A percentile compares a stretch with the other conserved stretches of the same genome.
Conservation (phyloP, 495 filamentous ascomycete species). For the Hypoxylon intermedium region DNA sequence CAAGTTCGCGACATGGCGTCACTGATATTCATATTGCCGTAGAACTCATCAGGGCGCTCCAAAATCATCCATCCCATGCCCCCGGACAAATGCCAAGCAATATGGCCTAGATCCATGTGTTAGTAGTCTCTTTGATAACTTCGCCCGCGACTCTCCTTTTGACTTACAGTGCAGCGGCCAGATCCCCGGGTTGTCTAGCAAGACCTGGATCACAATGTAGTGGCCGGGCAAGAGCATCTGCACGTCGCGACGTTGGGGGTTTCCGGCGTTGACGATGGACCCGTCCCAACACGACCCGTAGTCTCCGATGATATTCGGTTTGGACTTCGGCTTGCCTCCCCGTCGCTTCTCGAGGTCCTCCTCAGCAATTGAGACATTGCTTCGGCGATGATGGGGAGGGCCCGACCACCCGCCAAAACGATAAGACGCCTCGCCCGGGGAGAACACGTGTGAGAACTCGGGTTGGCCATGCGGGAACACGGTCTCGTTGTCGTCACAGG, state of each 20-base stretch:
- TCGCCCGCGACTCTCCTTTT: not conserved
- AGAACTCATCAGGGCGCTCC: conserved; percentile 48
- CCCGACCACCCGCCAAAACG: conserved; percentile 5
- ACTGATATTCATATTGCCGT: conserved; percentile 20
- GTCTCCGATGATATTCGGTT: conserved; percentile 5
- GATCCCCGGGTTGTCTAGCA: conserved; percentile 63
- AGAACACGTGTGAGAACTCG: conserved; percentile 5
- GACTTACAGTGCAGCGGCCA: conserved; percentile 62
- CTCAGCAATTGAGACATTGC: not conserved
- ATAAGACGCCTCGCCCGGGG: conserved; percentile 12
- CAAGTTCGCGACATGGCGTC: conserved; percentile 53
- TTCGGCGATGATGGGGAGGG: not conserved
- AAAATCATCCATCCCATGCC: conserved; percentile 60
- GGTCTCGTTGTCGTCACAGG: conserved; percentile 27
- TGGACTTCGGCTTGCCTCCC: not conserved
- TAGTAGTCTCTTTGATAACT: too few species aligned
- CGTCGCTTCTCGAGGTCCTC: not conserved
- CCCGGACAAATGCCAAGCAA: conserved; percentile 60
- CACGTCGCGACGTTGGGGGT: conserved; percentile 67
- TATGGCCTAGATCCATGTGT: conserved; percentile 48
- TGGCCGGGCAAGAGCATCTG: conserved; percentile 56
- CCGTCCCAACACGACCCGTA: conserved; percentile 53
- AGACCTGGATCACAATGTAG: conserved; percentile 61
- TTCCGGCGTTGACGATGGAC: conserved; percentile 54
- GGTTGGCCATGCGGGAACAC: conserved; percentile 20